These are phyloP conservation scores for Hanseniaspora lindneri DNA, from an alignment of 805 yeast species.

Conservation along the genomic window DNA sequence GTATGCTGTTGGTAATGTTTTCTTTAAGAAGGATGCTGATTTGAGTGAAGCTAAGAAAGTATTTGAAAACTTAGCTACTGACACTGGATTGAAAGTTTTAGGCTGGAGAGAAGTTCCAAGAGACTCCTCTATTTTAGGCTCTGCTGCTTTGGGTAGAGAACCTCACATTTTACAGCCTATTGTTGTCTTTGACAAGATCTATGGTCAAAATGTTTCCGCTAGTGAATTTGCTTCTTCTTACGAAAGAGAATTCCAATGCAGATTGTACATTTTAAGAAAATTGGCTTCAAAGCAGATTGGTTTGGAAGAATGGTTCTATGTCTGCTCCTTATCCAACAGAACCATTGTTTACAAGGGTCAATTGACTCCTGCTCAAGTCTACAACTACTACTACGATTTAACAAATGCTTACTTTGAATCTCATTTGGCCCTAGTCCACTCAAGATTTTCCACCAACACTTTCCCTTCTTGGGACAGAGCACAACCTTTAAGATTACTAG, in stretches of 20 bases:
- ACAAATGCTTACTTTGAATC: conserved; percentile 85
- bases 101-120: conserved; percentile 95
- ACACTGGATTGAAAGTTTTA: conserved; percentile 67
- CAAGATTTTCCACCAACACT: conserved; percentile 94
- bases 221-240: conserved; percentile 46
- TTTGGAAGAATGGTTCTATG: conserved; percentile 92
- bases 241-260: conserved; percentile 64
- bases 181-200: conserved; percentile 52
- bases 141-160: conserved; percentile 87
- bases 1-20: conserved; percentile 89
- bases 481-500: conserved; percentile 93
- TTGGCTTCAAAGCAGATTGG: conserved; percentile 86
- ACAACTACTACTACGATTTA: conserved; percentile 85
- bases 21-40: conserved; percentile 74
- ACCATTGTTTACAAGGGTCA: conserved; percentile 96
- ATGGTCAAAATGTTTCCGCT: conserved; percentile 30
- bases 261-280: conserved; percentile 75
- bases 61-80: conserved; percentile 67
- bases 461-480: conserved; percentile 99
- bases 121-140: conserved; percentile 87
- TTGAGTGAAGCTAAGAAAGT: conserved; percentile 59
- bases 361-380: conserved; percentile 91
- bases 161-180: conserved; percentile 88
- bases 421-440: conserved; percentile 91
- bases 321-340: conserved; percentile 78